A percentile compares a stretch with the other conserved stretches of the same genome.
These are phyloP conservation scores for Zoysia japonica DNA, from an alignment of 176 grass and related monocot genomes.

Conservation along the genomic window DNA sequence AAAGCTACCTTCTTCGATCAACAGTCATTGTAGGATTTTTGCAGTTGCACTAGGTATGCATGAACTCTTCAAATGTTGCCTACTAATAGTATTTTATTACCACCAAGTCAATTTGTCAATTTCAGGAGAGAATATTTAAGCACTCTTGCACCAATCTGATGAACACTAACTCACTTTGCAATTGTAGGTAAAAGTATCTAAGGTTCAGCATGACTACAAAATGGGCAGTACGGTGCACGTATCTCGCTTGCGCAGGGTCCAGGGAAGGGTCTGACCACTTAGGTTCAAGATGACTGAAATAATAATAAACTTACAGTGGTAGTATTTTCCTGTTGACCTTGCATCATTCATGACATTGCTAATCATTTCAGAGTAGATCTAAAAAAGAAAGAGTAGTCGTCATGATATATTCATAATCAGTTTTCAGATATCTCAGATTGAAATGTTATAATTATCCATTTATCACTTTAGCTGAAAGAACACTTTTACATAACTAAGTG, in stretches of 20 bases:
- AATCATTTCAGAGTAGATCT: conserved; percentile 99
- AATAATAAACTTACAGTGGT: conserved; percentile 83
- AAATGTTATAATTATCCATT: not conserved
- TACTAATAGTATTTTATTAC: not conserved
- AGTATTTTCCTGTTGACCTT: conserved; percentile 97
- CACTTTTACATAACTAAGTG: not conserved
- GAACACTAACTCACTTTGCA: not conserved
- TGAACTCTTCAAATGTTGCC: not conserved
- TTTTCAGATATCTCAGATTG: not conserved
- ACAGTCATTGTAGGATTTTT: not conserved
- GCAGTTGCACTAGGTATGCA: not conserved
- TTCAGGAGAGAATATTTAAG: not conserved
- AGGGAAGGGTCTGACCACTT: not conserved
- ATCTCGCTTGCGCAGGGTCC: too few species aligned
- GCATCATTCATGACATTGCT: conserved; percentile 99
- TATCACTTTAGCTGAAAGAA: not conserved
- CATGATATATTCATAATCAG: conserved; percentile 1
- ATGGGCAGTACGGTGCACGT: too few species aligned
- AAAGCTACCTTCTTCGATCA: not conserved
- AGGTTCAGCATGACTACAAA: not conserved
- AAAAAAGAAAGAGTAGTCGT: conserved; percentile 30
- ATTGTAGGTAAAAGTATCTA: not conserved
- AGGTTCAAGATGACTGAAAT: not conserved
- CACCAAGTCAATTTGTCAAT: not conserved
- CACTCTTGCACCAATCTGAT: not conserved